Evolutionary conservation across 2,329 filamentous ascomycete species (phyloP), one percentile per base, ranked within the genome.

Genomic region (Neofusicoccum laricinum): DNA sequence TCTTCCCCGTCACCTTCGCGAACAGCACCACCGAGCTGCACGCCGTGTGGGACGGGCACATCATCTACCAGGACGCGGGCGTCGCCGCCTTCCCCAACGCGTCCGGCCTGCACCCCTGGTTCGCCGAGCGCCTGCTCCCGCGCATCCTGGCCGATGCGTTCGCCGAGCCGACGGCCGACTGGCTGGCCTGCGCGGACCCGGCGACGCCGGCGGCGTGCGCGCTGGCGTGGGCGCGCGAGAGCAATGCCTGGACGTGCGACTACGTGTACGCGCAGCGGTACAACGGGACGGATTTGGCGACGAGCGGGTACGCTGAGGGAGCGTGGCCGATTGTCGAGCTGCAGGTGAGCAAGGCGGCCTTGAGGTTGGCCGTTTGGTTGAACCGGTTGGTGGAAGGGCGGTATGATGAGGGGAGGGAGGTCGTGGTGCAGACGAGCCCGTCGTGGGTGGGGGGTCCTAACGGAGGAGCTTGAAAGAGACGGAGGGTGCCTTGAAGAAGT

Each of bases 281-380:
- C n/a, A 73, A 74, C 19, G 68, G 68, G 12, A 74, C 70, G 1
- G 75, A 78, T 68, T 68, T 78, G 14, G 71, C 72, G 0, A 73
- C 69, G 5, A 70, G 72, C 58, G 77, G 76, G 4, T 79, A 79
- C 64, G 76, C 77, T 4, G 62, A 67, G 19, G 74, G 74, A 5
- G 77, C 72, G n/a, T 73, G 74, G 41, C 76, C 76, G 0, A 76
- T 79, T 25, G 73, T 78, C 4, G 77, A 79, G 66, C 32, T 79
- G 41, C 77, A 79, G 65, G 74, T 79, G 36, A 77, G 75, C 63
- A 79, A 79, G 65, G 76, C 77, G 7, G 76, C 75, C 4, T 67
- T 78, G 55, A 71, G 77, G 55, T 53, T 79, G 40, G 77, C 69
- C 4, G 76, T 73, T 5, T 79, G 76, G 77, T 66, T 79, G 58